These are phyloP conservation scores for Aphanomyces stellatus DNA, from an alignment of 352 stramenopile genomes.

Conservation along the genomic window DNA sequence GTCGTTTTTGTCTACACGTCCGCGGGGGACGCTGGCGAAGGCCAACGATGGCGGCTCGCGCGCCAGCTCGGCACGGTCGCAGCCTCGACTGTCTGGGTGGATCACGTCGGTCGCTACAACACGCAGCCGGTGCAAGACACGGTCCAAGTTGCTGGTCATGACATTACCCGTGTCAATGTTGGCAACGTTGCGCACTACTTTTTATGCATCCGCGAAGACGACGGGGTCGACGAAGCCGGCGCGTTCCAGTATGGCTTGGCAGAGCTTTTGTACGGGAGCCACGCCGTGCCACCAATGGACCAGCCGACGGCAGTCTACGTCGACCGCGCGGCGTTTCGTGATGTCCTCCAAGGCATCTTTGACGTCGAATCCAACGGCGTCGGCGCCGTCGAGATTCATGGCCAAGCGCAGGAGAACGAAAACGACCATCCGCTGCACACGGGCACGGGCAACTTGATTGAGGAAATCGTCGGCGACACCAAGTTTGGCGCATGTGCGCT, in stretches of 20 bases:
- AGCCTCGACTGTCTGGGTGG: background rate
- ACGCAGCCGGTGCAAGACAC: background rate
- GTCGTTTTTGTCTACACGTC: slow-evolving; percentile 3
- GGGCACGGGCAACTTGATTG: background rate
- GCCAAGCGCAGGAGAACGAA: background rate
- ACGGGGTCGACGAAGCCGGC: background rate
- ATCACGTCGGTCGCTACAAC: background rate
- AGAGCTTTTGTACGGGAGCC: background rate
- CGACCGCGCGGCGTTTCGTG: background rate
- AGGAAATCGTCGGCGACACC: background rate
- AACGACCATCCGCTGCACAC: slow-evolving; percentile 6
- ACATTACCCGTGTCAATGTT: background rate
- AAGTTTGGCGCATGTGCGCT: background rate
- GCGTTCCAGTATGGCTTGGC: background rate
- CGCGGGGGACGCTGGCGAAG: background rate
- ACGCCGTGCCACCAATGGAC: background rate
- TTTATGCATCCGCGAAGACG: background rate
- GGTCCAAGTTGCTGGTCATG: background rate
- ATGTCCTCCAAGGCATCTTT: background rate
- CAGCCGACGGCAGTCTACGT: background rate
- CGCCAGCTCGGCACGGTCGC: slow-evolving; percentile 3
- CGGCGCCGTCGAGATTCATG: background rate
- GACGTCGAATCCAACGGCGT: slow-evolving; percentile 1
- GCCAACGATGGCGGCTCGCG: background rate
- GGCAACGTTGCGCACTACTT: slow-evolving; percentile 14